A percentile compares a stretch with the other conserved stretches of the same genome.
Evolutionary conservation across 78 protist genomes (phyloP).

Genomic region (Creolimax fragrantissima): DNA sequence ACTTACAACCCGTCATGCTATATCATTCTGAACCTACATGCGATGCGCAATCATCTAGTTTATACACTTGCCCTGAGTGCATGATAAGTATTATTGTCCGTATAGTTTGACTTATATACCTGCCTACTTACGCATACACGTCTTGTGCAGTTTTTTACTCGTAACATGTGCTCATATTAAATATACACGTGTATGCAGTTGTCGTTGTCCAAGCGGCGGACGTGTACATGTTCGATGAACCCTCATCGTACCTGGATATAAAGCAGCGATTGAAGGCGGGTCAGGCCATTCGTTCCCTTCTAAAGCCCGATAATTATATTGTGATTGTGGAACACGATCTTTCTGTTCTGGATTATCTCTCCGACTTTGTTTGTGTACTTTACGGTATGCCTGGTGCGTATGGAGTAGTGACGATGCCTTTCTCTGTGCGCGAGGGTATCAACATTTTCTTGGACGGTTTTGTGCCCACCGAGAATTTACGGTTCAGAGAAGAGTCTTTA

Average conservation of each 20-base stretch:
- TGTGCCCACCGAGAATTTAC: conserved; percentile 97
- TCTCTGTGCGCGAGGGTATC: conserved; percentile 97
- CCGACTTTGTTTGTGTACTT: conserved; percentile 95
- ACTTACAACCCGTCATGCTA: not conserved
- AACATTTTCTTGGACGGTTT: conserved; percentile 97
- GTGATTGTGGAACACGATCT: conserved; percentile 99
- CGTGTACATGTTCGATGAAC: conserved; percentile 99
- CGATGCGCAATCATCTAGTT: no score
- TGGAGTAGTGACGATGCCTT: conserved; percentile 99
- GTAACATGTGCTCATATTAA: no score
- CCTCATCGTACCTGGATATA: conserved; percentile 97
- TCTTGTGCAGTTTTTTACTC: no score
- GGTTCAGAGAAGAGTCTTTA: conserved; percentile 86
- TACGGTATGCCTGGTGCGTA: conserved; percentile 99
- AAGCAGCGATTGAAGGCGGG: conserved; percentile 97
- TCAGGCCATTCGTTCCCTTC: conserved; percentile 73
- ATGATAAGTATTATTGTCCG: no score
- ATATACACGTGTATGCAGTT: not conserved
- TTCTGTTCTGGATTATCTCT: conserved; percentile 93
- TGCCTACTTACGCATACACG: no score
- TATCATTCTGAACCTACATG: no score
- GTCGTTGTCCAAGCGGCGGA: conserved; percentile 37
- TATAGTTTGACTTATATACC: no score
- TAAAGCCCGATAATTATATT: conserved; percentile 61
- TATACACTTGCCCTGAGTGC: no score